Evolutionary conservation across 176 grass and related monocot genomes (phyloP).

Genomic region (Cenchrus fungigraminus): DNA sequence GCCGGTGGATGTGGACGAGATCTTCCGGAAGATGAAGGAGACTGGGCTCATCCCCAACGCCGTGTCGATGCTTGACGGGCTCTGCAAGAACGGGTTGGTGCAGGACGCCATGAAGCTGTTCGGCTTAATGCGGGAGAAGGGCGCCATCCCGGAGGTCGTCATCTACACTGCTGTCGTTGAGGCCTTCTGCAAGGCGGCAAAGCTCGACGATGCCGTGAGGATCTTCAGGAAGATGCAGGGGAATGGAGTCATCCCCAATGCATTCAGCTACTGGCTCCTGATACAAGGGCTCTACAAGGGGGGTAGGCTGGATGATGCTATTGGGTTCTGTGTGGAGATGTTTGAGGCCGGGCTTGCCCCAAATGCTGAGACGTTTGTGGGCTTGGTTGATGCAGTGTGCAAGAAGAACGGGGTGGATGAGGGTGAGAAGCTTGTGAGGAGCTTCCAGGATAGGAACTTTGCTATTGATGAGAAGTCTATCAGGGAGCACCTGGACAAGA

Average conservation of each 20-base stretch:
- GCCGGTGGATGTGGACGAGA: slow-evolving; percentile 66
- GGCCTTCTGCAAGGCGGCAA: slow-evolving; percentile 75
- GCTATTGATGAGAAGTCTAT: slow-evolving; percentile 84
- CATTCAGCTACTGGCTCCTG: slow-evolving; percentile 75
- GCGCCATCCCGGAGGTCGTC: slow-evolving; percentile 90
- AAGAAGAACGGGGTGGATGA: slow-evolving; percentile 66
- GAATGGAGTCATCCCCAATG: slow-evolving; percentile 81
- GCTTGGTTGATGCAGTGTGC: slow-evolving; percentile 69
- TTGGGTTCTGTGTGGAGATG: slow-evolving; percentile 75
- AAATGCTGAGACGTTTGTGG: slow-evolving; percentile 66
- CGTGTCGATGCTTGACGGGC: slow-evolving; percentile 85
- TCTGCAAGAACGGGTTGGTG: slow-evolving; percentile 92
- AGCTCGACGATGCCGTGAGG: slow-evolving; percentile 73
- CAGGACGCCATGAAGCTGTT: slow-evolving; percentile 97
- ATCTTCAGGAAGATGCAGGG: slow-evolving; percentile 92
- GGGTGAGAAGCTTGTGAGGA: slow-evolving; percentile 64
- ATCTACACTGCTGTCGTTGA: slow-evolving; percentile 92
- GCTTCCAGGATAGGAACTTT: slow-evolving; percentile 77
- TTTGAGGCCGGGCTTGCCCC: slow-evolving; percentile 74
- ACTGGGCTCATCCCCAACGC: slow-evolving; percentile 87
- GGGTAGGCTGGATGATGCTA: slow-evolving; percentile 59
- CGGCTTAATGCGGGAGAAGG: slow-evolving; percentile 87
- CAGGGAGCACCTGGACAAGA: slow-evolving; percentile 94
- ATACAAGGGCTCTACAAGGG: slow-evolving; percentile 72
- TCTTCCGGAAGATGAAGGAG: slow-evolving; percentile 94